Percentiles rank a stretch among this genome's conserved stretches.
Conservation (phyloP, 2,329 filamentous ascomycete genomes). For the Clarireedia sp. region DNA sequence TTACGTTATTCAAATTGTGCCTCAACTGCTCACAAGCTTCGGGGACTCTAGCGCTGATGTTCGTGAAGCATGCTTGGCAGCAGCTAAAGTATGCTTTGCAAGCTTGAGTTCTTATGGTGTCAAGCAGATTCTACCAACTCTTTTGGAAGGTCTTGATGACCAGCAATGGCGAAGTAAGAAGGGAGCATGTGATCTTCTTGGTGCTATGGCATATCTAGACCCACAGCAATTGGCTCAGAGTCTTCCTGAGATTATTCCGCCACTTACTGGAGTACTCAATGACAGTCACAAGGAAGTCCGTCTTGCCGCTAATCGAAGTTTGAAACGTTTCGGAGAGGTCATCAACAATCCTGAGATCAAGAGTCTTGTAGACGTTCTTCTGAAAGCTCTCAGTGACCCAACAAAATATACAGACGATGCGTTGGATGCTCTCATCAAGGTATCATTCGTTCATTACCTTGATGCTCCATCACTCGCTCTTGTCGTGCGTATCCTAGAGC, state of each 20-base stretch:
- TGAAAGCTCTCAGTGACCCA: conserved; percentile 94
- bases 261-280: conserved; percentile 85
- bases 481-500: conserved; percentile 89
- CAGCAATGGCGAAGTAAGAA: conserved; percentile 98
- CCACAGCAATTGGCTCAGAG: conserved; percentile 89
- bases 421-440: conserved; percentile 87
- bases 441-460: conserved; percentile 98
- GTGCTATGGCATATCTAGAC: conserved; percentile 97
- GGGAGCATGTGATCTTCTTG: conserved; percentile 90
- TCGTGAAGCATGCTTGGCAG: conserved; percentile 84
- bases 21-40: conserved; percentile 80
- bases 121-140: conserved; percentile 83
- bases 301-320: conserved; percentile 81
- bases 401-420: conserved; percentile 96
- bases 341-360: conserved; percentile 98
- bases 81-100: conserved; percentile 89
- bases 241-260: conserved; percentile 92
- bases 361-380: conserved; percentile 77
- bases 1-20: conserved; percentile 92
- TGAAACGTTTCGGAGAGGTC: conserved; percentile 97
- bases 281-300: conserved; percentile 98
- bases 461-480: conserved; percentile 92
- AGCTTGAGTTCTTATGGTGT: conserved; percentile 93
- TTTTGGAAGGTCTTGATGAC: conserved; percentile 87
- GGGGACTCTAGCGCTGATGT: conserved; percentile 85